Percentiles rank a stretch among this genome's conserved stretches.
Evolutionary conservation across 768 basidiomycete genomes (phyloP).

Genomic region (Macrolepiota fuliginosa): DNA sequence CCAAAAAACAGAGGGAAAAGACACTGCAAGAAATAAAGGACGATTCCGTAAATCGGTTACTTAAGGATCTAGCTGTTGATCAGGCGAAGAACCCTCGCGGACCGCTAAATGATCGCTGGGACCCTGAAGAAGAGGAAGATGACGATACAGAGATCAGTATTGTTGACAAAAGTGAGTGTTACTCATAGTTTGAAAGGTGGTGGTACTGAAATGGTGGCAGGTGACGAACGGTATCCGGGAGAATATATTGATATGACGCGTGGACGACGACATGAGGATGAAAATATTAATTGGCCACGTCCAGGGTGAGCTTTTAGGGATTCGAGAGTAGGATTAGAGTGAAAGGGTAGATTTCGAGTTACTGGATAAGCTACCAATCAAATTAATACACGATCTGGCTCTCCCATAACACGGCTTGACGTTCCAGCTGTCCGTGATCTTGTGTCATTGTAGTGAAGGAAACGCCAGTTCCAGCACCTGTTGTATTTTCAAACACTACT

Average conservation of each 20-base stretch:
- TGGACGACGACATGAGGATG: slow-evolving; percentile 49
- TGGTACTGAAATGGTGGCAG: slow-evolving; percentile 31
- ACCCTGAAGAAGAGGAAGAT: slow-evolving; percentile 50
- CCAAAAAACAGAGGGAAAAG: slow-evolving; percentile 61
- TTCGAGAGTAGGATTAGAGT: neutral
- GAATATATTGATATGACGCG: slow-evolving; percentile 76
- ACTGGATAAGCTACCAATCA: slow-evolving; percentile 3
- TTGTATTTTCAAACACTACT: too few relatives aligned
- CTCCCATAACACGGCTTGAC: neutral
- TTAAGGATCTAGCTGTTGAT: slow-evolving; percentile 80
- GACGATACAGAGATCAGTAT: slow-evolving; percentile 53
- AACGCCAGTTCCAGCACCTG: too few relatives aligned
- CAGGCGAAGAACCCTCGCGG: slow-evolving; percentile 58
- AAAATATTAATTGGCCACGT: slow-evolving; percentile 69
- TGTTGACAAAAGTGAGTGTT: slow-evolving; percentile 66
- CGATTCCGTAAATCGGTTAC: slow-evolving; percentile 73
- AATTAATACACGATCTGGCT: slow-evolving; percentile 10
- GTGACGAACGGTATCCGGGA: slow-evolving; percentile 67
- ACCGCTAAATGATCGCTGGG: slow-evolving; percentile 60
- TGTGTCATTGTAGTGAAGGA: too few relatives aligned
- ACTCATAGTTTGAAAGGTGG: neutral
- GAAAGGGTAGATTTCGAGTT: slow-evolving; percentile 3
- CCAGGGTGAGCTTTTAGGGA: slow-evolving; percentile 41
- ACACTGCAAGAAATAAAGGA: slow-evolving; percentile 64
- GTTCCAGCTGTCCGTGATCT: too few relatives aligned